Base-by-base conservation (phyloP, 345 rosid genomes). In the Barbarea vulgaris region DNA sequence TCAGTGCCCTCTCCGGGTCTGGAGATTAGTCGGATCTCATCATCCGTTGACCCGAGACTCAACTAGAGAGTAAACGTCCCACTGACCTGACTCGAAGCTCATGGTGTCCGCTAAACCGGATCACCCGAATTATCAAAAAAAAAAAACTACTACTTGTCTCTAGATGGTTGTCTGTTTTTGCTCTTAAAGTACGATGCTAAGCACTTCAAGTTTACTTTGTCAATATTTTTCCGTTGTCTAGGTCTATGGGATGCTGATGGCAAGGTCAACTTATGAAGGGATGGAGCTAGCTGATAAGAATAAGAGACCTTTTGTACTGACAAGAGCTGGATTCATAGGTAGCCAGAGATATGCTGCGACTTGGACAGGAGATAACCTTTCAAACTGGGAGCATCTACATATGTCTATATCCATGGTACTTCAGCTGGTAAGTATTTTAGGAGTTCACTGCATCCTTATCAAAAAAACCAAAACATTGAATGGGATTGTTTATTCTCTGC, bases 211-310 rank as follows among this genome's bases (percentile, higher is more conserved):
- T 60, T 70, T 55, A 63, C 50, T 6, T 57, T 46, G 67, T 25
- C 51, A 74, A 42, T 6, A 50, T 9, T 39, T 50, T 80, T 15
- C 11, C 22, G 9, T 27, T 58, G 21, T 67, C 21, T 81, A 93
- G 98, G 97, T 88, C 12, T 93, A 93, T 69, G 97, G 97, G 80
- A 82, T 86, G 88, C 81, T 93, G 79, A 93, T 93, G 98, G 97
- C 96, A 75, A 91, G 91, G 73, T 88, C 96, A 48, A 91, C 96
- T 54, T 88, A 77, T 70, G 97, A 93, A 79, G 97, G 98, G 75
- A 88, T 89, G 91, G 77, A 82, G 81, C 83, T 85, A 80, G 91
- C 92, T 71, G 75, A 89, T 58, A 63, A 82, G 82, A 83, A 81
- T 63, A 91, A 85, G 81, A 89, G 93, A 34, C 97, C 98, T 31